These are phyloP conservation scores for Kondoa subrosea DNA, from an alignment of 768 basidiomycete species.

Conservation along the genomic window DNA sequence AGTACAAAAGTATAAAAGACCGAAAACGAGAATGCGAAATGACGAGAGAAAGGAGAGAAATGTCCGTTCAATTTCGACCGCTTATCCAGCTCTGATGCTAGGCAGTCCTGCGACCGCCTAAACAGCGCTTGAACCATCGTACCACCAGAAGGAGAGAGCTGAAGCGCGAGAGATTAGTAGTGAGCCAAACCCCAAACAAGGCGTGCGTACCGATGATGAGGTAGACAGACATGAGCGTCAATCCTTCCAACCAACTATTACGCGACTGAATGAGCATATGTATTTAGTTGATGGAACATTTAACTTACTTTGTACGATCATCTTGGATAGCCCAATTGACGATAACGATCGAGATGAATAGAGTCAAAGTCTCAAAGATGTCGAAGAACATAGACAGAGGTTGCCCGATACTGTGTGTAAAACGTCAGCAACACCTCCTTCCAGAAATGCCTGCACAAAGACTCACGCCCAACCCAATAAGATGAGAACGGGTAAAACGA, in stretches of 20 bases:
- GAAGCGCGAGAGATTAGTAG: not conserved
- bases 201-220: not conserved
- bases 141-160: not conserved
- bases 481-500: conserved; percentile 52
- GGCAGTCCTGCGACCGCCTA: too few relatives aligned
- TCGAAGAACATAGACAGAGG: conserved; percentile 27
- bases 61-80: too few relatives aligned
- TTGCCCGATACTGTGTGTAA: too few relatives aligned
- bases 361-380: conserved; percentile 38
- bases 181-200: not conserved
- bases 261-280: conserved; percentile 46
- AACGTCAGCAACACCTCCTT: too few relatives aligned
- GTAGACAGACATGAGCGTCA: conserved; percentile 11
- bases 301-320: conserved; percentile 70
- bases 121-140: not conserved
- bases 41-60: too few relatives aligned
- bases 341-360: conserved; percentile 44
- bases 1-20: too few relatives aligned
- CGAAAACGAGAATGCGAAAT: too few relatives aligned
- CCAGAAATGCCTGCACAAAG: too few relatives aligned
- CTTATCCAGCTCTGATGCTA: too few relatives aligned
- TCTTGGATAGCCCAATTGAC: conserved; percentile 68
- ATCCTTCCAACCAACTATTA: conserved; percentile 26
- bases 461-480: conserved; percentile 63
- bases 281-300: conserved; percentile 40